phyloP scores from a whole-genome alignment of 225 moss, liverwort and hornwort species.

The Pleurozium schreberi region DNA sequence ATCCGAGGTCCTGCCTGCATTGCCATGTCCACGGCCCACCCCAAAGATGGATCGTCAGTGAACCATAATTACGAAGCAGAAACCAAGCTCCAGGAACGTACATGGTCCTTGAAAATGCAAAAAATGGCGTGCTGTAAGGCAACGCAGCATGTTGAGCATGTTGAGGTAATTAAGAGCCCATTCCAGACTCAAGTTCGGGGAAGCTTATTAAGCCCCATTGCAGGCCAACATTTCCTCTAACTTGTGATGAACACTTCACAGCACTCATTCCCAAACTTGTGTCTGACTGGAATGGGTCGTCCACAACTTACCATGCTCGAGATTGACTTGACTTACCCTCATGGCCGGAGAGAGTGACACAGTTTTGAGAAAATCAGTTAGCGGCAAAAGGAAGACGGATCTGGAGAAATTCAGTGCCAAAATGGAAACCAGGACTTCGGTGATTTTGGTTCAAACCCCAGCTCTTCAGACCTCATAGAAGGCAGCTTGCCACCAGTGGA shows the following conservation, averaged over 20 bases:
- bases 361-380: neutral
- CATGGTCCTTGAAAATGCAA: neutral
- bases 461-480: neutral
- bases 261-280: neutral
- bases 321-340: neutral
- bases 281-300: neutral
- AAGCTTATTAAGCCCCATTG: neutral
- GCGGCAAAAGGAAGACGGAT: neutral
- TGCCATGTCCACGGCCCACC: neutral
- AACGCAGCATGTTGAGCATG: too few relatives aligned
- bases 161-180: neutral
- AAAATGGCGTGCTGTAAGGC: too few relatives aligned
- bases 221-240: neutral
- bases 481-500: neutral
- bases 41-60: neutral
- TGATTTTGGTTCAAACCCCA: neutral
- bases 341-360: neutral
- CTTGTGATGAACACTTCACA: neutral
- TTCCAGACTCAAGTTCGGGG: neutral
- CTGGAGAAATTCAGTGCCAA: neutral
- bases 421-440: neutral
- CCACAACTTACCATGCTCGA: neutral
- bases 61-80: neutral
- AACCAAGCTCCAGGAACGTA: neutral
- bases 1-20: constrained; percentile 48